These are phyloP conservation scores for Aeminium ludgeri DNA, from an alignment of 495 filamentous ascomycete genomes.

Conservation along the genomic window DNA sequence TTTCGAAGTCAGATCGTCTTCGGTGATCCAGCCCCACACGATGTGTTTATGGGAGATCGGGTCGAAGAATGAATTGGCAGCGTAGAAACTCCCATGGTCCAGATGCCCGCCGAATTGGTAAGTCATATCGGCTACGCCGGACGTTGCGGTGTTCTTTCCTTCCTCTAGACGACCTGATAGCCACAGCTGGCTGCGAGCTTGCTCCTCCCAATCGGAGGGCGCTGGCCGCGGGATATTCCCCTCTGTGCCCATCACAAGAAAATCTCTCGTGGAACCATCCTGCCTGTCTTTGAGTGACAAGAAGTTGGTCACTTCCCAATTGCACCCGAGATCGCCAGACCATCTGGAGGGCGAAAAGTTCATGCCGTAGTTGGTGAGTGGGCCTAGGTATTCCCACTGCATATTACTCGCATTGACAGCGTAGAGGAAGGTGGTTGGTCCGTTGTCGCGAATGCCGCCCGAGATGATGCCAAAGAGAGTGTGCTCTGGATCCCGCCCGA, in stretches of 20 bases:
- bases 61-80: conserved; percentile 2
- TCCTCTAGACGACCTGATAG: background rate
- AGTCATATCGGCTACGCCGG: background rate
- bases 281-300: background rate
- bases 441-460: background rate
- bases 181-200: background rate
- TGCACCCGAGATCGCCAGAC: background rate
- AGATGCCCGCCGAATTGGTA: conserved; percentile 2
- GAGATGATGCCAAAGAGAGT: conserved; percentile 2
- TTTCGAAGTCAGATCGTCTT: background rate
- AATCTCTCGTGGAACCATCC: background rate
- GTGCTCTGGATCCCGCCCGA: background rate
- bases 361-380: background rate
- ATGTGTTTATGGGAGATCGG: background rate
- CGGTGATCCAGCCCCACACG: conserved; percentile 2
- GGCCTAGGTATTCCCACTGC: background rate
- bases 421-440: background rate
- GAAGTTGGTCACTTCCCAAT: conserved; percentile 3
- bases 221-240: background rate
- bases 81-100: background rate
- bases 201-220: background rate
- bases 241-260: conserved; percentile 1
- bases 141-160: background rate
- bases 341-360: background rate
- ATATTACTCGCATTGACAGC: background rate